Conservation (phyloP, 2,329 filamentous ascomycete genomes). For the Epichloe uncinata region DNA sequence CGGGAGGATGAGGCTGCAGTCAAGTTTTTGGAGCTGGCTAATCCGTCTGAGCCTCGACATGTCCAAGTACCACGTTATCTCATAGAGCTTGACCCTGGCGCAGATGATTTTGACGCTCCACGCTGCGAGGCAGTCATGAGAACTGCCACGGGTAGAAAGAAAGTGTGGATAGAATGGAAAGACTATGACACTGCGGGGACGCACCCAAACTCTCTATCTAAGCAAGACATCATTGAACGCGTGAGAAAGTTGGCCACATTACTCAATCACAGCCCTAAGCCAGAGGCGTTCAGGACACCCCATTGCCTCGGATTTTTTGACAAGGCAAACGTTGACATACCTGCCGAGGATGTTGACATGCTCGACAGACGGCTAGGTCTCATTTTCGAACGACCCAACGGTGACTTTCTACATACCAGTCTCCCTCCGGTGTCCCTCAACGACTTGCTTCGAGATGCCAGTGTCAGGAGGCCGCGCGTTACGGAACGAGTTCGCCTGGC, state of each 20-base stretch:
- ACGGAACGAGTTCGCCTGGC: conserved; percentile 39
- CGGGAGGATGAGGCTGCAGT: conserved; percentile 23
- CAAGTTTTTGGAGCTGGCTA: conserved; percentile 26
- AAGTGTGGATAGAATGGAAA: conserved; percentile 39
- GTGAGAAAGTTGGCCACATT: conserved; percentile 34
- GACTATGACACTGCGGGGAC: conserved; percentile 28
- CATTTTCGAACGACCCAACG: conserved; percentile 36
- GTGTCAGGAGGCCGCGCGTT: conserved; percentile 30
- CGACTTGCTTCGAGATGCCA: conserved; percentile 26
- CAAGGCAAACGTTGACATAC: conserved; percentile 22
- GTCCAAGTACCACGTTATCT: conserved; percentile 22
- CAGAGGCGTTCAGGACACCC: conserved; percentile 34
- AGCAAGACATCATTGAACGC: conserved; percentile 28
- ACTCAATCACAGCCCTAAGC: conserved; percentile 33
- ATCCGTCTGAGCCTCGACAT: conserved; percentile 17
- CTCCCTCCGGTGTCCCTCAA: conserved; percentile 33
- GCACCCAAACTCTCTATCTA: conserved; percentile 24
- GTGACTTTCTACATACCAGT: conserved; percentile 20
- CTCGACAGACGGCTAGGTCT: conserved; percentile 35
- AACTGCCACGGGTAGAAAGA: conserved; percentile 21
- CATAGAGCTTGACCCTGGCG: conserved; percentile 19
- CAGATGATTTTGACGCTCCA: conserved; percentile 20
- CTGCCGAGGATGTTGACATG: conserved; percentile 26
- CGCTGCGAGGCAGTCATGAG: conserved; percentile 28
- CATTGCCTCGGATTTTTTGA: conserved; percentile 39